Base-by-base conservation (phyloP, 1,284 basidiomycete genomes). In the Coniophora puteana region DNA sequence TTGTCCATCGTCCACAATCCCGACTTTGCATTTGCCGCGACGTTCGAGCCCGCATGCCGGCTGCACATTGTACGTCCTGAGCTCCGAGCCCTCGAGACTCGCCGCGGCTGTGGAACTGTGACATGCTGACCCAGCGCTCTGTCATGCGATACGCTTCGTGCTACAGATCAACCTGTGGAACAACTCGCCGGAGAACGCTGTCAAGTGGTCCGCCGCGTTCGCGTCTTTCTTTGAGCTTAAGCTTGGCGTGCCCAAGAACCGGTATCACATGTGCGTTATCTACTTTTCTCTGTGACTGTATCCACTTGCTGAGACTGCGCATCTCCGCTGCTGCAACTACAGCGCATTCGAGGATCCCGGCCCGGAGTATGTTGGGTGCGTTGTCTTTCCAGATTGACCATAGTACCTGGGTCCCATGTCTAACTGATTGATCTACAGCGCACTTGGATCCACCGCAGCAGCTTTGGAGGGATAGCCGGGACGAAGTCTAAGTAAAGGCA, bases 101-200 rank as follows among this genome's bases (percentile, higher is more conserved):
- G n/a, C n/a, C n/a, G n/a, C n/a, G n/a, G n/a, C n/a, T n/a, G n/a
- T n/a, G n/a, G n/a, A n/a, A n/a, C n/a, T n/a, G n/a, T n/a, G n/a
- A n/a, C n/a, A 33, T 33, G 17, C n/a, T 20, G 7, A 20, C 17
- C 16, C 7, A n/a, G 8, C 23, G 8, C 14, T 7, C 8, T 35
- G 13, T 13, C 20, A 11, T 33, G 31, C 8, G 16, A 10, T 20
- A n/a, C 8, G 33, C 8, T 20, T 7, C 23, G 21, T 8, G 5
- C 10, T 20, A 35, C 18, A 35, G 33, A 35, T 35, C 8, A 35
- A 21, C 14, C 33, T 35, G 12, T 35, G 33, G 33, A 35, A 35
- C 33, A 35, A 14, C 10, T 20, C 17, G 13, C 10, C 33, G 8
- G 16, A 18, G 18, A 35, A 35, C 18, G 8, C 33, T 10, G 17